Evolutionary conservation across 176 grass and related monocot species (phyloP).

Genomic region (Rhynchospora pubera): DNA sequence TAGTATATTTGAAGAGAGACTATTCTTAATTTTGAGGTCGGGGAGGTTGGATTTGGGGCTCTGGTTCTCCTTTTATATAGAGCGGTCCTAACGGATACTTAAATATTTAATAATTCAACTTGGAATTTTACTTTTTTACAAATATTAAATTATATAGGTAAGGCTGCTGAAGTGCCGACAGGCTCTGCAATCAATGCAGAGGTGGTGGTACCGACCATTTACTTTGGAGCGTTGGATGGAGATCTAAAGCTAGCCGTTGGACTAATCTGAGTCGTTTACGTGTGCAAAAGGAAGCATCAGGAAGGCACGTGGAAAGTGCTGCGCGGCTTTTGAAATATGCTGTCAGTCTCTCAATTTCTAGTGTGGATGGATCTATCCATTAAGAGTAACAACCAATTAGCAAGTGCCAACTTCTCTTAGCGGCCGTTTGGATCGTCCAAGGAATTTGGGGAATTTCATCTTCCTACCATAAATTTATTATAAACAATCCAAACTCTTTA

Average conservation of each 20-base stretch:
- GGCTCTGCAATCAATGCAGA: constrained; percentile 10
- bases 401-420: no score
- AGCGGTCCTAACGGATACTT: constrained; percentile 26
- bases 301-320: constrained; percentile 38
- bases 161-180: constrained; percentile 31
- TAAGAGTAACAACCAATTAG: background rate
- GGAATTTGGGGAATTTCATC: no score
- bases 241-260: constrained; percentile 15
- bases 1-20: background rate
- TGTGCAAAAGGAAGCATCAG: background rate
- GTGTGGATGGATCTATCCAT: background rate
- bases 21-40: background rate
- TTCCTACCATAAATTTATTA: no score
- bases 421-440: background rate
- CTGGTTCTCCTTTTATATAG: constrained; percentile 24
- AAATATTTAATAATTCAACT: background rate
- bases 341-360: background rate
- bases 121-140: background rate
- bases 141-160: background rate
- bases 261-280: constrained; percentile 11
- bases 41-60: background rate
- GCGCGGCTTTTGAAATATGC: background rate
- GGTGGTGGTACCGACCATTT: constrained; percentile 43
- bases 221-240: constrained; percentile 28
- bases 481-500: no score